Percentiles rank a stretch among this genome's conserved stretches.
phyloP scores from a whole-genome alignment of 148 eudicot genomes.

The Diospyros lotus region DNA sequence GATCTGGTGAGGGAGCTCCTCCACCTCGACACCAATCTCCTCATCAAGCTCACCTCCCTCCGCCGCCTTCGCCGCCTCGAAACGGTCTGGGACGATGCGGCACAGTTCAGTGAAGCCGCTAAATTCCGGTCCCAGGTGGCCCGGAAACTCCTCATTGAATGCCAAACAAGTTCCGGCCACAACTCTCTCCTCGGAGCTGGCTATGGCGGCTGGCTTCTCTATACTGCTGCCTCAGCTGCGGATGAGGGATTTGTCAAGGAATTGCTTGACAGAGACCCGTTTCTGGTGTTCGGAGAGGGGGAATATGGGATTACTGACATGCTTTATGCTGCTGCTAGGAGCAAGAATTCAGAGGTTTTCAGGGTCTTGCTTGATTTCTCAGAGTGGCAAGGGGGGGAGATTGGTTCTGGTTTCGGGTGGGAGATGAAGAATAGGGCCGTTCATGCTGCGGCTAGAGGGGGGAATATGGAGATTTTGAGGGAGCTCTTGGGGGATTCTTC shows the following conservation, averaged over 20 bases:
- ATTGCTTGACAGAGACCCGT: background rate
- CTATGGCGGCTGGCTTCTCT: slow-evolving; percentile 16
- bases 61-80: slow-evolving; percentile 18
- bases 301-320: slow-evolving; percentile 16
- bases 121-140: slow-evolving; percentile 12
- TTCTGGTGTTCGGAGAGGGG: slow-evolving; percentile 15
- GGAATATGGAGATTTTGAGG: slow-evolving; percentile 15
- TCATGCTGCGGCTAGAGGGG: slow-evolving; percentile 21
- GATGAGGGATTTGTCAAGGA: slow-evolving; percentile 8
- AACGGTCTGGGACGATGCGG: slow-evolving; percentile 13
- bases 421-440: slow-evolving; percentile 18
- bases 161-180: slow-evolving; percentile 6
- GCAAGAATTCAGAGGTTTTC: slow-evolving; percentile 11
- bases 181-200: slow-evolving; percentile 13
- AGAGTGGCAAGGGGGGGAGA: slow-evolving; percentile 5
- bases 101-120: slow-evolving; percentile 6
- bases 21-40: slow-evolving; percentile 12
- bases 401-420: background rate
- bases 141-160: slow-evolving; percentile 9
- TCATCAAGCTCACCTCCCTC: slow-evolving; percentile 17
- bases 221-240: slow-evolving; percentile 13
- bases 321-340: slow-evolving; percentile 13
- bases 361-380: slow-evolving; percentile 14
- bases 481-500: slow-evolving; percentile 10
- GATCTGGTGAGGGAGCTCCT: slow-evolving; percentile 16